Evolutionary conservation across 345 rosid species (phyloP), one percentile per base, ranked within the genome.

Genomic region (Pistacia integerrima): DNA sequence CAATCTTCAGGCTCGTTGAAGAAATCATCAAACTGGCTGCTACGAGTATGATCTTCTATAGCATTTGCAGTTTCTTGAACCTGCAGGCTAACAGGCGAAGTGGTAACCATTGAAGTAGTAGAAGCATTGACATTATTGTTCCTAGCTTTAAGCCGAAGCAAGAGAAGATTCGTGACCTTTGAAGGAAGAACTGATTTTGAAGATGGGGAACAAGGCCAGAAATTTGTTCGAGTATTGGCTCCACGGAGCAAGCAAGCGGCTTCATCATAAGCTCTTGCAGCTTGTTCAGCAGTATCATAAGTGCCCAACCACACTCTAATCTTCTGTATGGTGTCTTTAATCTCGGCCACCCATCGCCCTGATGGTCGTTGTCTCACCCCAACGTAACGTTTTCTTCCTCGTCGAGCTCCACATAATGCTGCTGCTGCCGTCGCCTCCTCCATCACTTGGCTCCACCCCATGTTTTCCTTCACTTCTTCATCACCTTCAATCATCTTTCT

Each of bases 201-300:
- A 64, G 83, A 74, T 1, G 75, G 57, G 0, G 86, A 62, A 25
- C 76, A 70, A 54, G 87, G 90, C 82, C 85, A 83, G 81, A 85
- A 81, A 65, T 85, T 85, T 16, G 88, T 87, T 25, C 90, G n/a
- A 41, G 90, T 87, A 25, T 83, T 85, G 30, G 84, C 82, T 60
- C 90, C 90, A 9, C 85, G 87, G 58, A 85, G 88, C 85, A 85
- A 77, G 82, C 84, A 83, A 41, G 90, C 88, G 2, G 88, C 90
- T 56, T 87, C 87, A 44, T 85, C 90, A 16, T 87, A 87, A 74
- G 88, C 90, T 72, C 88, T 83, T 3, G 90, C 90, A 25, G 88
- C 88, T 77, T 87, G 83, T 69, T 85, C 87, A 3, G 90, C 85
- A 8, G 88, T 85, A 11, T 87, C 88, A 16, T 85, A 87, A 1